phyloP scores from a whole-genome alignment of 345 rosid genomes.

The Sisymbrium irio region DNA sequence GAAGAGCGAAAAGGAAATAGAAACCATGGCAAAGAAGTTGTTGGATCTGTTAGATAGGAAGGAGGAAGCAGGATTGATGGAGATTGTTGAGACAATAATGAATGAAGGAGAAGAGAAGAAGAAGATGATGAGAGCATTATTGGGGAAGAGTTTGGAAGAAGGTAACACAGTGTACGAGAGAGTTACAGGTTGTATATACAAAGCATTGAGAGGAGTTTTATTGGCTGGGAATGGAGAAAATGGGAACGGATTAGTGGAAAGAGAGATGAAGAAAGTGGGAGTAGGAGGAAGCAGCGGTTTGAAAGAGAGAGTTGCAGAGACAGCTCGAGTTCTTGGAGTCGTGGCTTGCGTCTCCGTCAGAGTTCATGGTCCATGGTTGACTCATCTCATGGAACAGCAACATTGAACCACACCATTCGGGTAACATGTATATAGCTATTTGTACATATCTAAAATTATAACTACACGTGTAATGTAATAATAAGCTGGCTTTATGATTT shows the following conservation, averaged over 20 bases:
- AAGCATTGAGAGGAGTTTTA: conserved; percentile 62
- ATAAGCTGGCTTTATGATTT: conserved; percentile 27
- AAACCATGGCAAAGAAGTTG: conserved; percentile 46
- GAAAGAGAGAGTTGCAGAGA: conserved; percentile 56
- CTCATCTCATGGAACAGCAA: conserved; percentile 32
- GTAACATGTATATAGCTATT: conserved; percentile 28
- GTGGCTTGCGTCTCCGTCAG: conserved; percentile 59
- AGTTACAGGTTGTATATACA: conserved; percentile 63
- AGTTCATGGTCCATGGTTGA: conserved; percentile 75
- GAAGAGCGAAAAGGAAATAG: conserved; percentile 52
- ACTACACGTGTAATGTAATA: conserved; percentile 25
- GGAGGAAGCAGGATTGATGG: conserved; percentile 53
- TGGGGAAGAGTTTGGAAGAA: conserved; percentile 73
- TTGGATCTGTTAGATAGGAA: conserved; percentile 48
- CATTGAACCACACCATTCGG: conserved; percentile 12
- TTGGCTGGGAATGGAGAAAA: conserved; percentile 54
- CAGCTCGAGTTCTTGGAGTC: conserved; percentile 54
- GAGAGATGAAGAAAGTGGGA: conserved; percentile 47
- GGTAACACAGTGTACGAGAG: conserved; percentile 74
- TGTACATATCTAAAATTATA: conserved; percentile 10
- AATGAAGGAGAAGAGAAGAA: conserved; percentile 43
- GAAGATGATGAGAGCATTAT: conserved; percentile 56
- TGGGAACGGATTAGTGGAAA: conserved; percentile 56
- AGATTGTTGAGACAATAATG: conserved; percentile 53
- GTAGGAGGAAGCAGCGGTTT: conserved; percentile 46